Percentiles rank a stretch among this genome's conserved stretches.
phyloP scores from a whole-genome alignment of 116 monocot genomes.

The Cymodocea nodosa region DNA sequence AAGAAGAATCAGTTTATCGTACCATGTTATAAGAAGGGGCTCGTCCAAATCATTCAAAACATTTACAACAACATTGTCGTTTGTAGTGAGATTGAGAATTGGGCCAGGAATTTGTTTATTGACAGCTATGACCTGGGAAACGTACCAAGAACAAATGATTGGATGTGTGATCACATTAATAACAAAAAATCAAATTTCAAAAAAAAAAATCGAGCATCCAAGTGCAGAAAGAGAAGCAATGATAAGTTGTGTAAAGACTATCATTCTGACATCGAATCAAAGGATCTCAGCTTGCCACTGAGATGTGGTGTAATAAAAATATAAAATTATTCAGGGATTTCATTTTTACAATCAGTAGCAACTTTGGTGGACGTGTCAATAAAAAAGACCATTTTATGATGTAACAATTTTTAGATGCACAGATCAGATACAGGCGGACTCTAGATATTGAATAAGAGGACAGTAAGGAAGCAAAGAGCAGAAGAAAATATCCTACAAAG shows the following conservation, averaged over 20 bases:
- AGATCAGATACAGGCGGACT: not conserved
- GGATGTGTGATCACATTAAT: not conserved
- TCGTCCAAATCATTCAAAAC: constrained; percentile 78
- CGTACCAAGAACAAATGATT: not conserved
- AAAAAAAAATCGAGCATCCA: not conserved
- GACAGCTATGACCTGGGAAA: constrained; percentile 54
- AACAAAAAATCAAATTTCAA: not conserved
- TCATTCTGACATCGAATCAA: not conserved
- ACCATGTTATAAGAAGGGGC: constrained; percentile 66
- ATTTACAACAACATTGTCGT: constrained; percentile 70
- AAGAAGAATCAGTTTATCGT: not conserved
- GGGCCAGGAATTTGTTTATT: constrained; percentile 75
- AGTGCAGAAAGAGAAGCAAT: not conserved
- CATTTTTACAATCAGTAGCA: too few relatives aligned
- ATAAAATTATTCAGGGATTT: too few relatives aligned
- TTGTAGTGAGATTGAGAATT: constrained; percentile 63
- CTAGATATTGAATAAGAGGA: not conserved
- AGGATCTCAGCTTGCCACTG: not conserved
- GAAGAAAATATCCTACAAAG: not conserved
- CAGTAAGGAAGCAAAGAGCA: not conserved
- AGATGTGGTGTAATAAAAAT: not conserved
- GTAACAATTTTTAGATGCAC: not conserved
- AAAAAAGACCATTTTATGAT: not conserved
- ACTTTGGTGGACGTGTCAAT: not conserved
- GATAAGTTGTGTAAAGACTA: not conserved